Conservation (phyloP, 805 yeast genomes). For the Dipodascus albidus region DNA sequence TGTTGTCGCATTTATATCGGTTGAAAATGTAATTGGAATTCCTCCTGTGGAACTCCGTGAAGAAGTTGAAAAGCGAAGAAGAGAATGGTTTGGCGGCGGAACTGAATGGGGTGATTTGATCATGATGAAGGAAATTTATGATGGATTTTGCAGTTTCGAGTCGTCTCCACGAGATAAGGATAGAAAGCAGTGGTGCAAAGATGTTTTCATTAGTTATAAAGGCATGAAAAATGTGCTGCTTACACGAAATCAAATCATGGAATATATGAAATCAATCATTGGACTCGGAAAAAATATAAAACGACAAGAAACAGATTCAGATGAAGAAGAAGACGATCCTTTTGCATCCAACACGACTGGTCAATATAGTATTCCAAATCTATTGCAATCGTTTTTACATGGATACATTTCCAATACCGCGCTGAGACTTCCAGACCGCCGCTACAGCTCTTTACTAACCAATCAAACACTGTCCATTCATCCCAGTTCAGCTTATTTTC, state of each 20-base stretch:
- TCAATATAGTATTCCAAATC: constrained; percentile 38
- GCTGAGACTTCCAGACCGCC: constrained; percentile 87
- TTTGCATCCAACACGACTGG: constrained; percentile 14
- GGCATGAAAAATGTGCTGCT: constrained; percentile 70
- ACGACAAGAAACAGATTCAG: constrained; percentile 2
- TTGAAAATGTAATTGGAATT: constrained; percentile 73
- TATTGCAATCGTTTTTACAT: constrained; percentile 66
- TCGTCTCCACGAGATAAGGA: constrained; percentile 31
- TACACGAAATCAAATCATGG: constrained; percentile 63
- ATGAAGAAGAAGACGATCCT: constrained; percentile 18
- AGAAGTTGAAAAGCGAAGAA: constrained; percentile 66
- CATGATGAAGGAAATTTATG: constrained; percentile 68
- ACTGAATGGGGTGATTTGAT: constrained; percentile 69
- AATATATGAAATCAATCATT: constrained; percentile 40
- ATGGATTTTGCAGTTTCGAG: constrained; percentile 38
- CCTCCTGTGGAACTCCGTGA: constrained; percentile 76
- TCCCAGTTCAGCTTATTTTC: constrained; percentile 76
- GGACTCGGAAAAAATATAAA: constrained; percentile 4
- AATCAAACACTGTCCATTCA: constrained; percentile 84
- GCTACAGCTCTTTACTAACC: constrained; percentile 66
- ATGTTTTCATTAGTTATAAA: constrained; percentile 60
- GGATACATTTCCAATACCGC: constrained; percentile 90
- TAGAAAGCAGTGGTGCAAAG: constrained; percentile 72
- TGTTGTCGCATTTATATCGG: constrained; percentile 85
- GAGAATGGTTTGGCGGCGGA: constrained; percentile 62